Evolutionary conservation across 352 stramenopile species (phyloP).

Genomic region (Aphanomyces cochlioides): DNA sequence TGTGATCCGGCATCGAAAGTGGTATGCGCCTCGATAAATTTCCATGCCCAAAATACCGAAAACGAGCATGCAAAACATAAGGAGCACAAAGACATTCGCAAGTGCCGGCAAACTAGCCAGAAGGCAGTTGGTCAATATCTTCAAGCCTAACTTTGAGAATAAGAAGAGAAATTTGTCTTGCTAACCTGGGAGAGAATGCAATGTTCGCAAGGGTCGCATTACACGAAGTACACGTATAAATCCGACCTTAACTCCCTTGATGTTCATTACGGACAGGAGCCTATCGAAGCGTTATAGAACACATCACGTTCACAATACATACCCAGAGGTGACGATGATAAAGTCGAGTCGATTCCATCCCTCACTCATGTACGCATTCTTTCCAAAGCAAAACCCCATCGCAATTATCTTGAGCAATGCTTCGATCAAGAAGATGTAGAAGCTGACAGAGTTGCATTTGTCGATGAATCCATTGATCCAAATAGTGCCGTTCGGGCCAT

Average conservation of each 20-base stretch:
- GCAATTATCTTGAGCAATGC: slow-evolving; percentile 87
- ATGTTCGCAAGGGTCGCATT: slow-evolving; percentile 49
- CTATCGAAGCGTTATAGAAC: slow-evolving; percentile 29
- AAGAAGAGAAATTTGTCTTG: not conserved
- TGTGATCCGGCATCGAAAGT: slow-evolving; percentile 72
- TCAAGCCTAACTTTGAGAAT: not conserved
- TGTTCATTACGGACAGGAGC: slow-evolving; percentile 60
- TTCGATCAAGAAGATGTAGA: slow-evolving; percentile 80
- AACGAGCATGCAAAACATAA: slow-evolving; percentile 89
- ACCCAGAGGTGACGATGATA: slow-evolving; percentile 83
- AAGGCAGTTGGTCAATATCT: slow-evolving; percentile 4
- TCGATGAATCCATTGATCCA: slow-evolving; percentile 56
- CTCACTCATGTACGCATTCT: slow-evolving; percentile 79
- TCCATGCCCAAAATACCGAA: slow-evolving; percentile 89
- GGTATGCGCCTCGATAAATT: slow-evolving; percentile 78
- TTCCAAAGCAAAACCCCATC: slow-evolving; percentile 67
- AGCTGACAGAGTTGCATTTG: slow-evolving; percentile 52
- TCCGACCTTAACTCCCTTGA: slow-evolving; percentile 47
- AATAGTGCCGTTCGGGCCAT: slow-evolving; percentile 42
- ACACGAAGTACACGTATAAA: slow-evolving; percentile 58
- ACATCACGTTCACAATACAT: slow-evolving; percentile 22
- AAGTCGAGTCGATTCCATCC: slow-evolving; percentile 90
- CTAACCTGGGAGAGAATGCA: slow-evolving; percentile 58
- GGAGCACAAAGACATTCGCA: slow-evolving; percentile 80
- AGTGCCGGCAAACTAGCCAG: slow-evolving; percentile 54